Evolutionary conservation across 2,329 filamentous ascomycete species (phyloP).

Genomic region (Diplodia mutila): DNA sequence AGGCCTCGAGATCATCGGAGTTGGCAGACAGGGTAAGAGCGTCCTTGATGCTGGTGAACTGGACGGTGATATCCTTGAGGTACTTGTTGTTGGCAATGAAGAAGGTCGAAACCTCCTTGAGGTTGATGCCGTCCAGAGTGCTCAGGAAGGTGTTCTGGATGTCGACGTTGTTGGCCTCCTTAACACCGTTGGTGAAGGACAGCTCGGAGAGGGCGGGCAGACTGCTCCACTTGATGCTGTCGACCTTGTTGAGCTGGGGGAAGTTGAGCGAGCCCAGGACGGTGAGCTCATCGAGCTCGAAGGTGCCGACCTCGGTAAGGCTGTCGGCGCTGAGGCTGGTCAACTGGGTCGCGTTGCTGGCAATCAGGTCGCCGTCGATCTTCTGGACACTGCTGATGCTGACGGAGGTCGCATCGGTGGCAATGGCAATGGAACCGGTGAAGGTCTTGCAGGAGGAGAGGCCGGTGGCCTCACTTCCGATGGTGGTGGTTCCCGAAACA

Average conservation of each 20-base stretch:
- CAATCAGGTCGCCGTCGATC: conserved; percentile 62
- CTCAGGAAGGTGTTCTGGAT: conserved; percentile 87
- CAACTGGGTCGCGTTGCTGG: conserved; percentile 62
- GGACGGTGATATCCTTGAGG: conserved; percentile 74
- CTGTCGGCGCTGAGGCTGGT: conserved; percentile 64
- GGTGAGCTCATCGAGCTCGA: conserved; percentile 70
- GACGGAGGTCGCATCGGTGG: conserved; percentile 59
- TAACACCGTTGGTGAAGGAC: conserved; percentile 67
- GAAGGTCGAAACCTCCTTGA: conserved; percentile 72
- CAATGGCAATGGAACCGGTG: conserved; percentile 69
- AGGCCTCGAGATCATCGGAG: conserved; percentile 69
- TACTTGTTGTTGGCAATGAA: conserved; percentile 89
- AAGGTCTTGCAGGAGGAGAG: conserved; percentile 70
- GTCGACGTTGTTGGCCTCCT: conserved; percentile 66
- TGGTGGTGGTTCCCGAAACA: conserved; percentile 55
- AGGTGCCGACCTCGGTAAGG: conserved; percentile 70
- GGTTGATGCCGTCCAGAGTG: conserved; percentile 78
- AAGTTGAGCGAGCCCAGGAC: conserved; percentile 71
- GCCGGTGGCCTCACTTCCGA: conserved; percentile 63
- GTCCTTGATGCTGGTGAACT: conserved; percentile 74
- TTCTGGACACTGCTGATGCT: conserved; percentile 63
- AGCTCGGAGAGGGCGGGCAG: conserved; percentile 67
- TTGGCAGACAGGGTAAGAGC: conserved; percentile 79
- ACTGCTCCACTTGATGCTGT: conserved; percentile 70
- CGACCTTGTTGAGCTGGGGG: conserved; percentile 65